A percentile compares a stretch with the other conserved stretches of the same genome.
Conservation (phyloP, 495 filamentous ascomycete species). For the Symbiotaphrina buchneri region DNA sequence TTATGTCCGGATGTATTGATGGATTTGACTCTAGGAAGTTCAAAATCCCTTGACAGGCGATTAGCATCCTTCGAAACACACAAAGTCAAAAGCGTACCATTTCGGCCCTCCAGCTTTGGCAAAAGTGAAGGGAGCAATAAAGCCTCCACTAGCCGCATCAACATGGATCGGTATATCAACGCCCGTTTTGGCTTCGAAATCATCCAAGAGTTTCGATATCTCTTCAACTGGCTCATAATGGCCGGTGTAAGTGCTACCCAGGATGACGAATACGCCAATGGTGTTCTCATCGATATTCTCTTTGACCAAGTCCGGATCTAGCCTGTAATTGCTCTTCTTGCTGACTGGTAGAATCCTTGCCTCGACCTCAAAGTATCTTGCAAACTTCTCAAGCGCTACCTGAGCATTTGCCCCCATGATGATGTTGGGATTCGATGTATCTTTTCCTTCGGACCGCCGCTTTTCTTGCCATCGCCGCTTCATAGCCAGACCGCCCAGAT, state of each 20-base stretch:
- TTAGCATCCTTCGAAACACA: neutral
- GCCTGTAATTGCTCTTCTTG: constrained; percentile 32
- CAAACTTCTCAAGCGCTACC: constrained; percentile 51
- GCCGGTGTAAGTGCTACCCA: constrained; percentile 55
- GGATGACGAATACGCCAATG: constrained; percentile 53
- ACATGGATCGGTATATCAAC: constrained; percentile 54
- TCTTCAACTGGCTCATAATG: constrained; percentile 59
- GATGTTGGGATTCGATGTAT: constrained; percentile 43
- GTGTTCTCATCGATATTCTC: constrained; percentile 58
- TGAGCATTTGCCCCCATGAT: constrained; percentile 63
- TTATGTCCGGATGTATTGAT: constrained; percentile 61
- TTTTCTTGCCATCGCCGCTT: constrained; percentile 57
- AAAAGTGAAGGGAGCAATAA: constrained; percentile 50
- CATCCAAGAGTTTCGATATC: constrained; percentile 39
- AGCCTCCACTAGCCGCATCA: constrained; percentile 49
- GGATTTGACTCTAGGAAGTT: constrained; percentile 46
- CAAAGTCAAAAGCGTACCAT: constrained; percentile 18
- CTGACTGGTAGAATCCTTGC: constrained; percentile 45
- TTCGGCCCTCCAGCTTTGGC: constrained; percentile 33
- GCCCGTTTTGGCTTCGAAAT: constrained; percentile 37
- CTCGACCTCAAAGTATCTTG: constrained; percentile 61
- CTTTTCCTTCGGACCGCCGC: constrained; percentile 32
- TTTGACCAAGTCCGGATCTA: constrained; percentile 39
- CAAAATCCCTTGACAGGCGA: constrained; percentile 30
- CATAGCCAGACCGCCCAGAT: constrained; percentile 57